Conservation (phyloP, 352 stramenopile species). For the Hyphochytrium catenoides region DNA sequence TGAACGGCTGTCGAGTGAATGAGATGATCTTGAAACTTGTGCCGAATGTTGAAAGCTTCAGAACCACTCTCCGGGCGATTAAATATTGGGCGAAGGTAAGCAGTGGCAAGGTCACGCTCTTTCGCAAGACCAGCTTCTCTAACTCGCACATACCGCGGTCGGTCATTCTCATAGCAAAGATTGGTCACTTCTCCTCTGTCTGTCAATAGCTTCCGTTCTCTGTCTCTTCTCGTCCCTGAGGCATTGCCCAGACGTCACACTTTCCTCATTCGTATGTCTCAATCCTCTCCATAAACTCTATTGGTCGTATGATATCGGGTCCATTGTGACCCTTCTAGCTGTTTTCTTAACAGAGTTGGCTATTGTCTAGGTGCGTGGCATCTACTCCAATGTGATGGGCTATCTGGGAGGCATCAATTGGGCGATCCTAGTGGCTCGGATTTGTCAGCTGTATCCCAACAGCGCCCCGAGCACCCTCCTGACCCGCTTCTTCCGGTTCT, state of each 20-base stretch:
- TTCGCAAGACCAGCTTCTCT: conserved; percentile 38
- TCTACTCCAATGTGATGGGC: conserved; percentile 97
- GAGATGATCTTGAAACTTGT: conserved; percentile 79
- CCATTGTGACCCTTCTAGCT: conserved; percentile 4
- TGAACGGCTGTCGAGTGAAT: conserved; percentile 80
- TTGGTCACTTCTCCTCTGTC: conserved; percentile 20
- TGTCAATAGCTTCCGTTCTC: conserved; percentile 16
- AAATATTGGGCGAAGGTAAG: conserved; percentile 65
- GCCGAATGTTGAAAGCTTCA: conserved; percentile 49
- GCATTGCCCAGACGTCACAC: conserved; percentile 4
- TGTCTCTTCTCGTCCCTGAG: conserved; percentile 37
- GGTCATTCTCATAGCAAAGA: conserved; percentile 43
- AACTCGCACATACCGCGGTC: conserved; percentile 45
- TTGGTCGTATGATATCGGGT: conserved; percentile 3
- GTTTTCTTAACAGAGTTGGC: not conserved
- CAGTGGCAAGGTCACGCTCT: conserved; percentile 17
- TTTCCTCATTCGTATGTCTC: not conserved
- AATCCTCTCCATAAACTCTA: conserved; percentile 2
- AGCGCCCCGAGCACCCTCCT: conserved; percentile 44
- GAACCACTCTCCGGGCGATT: conserved; percentile 63
- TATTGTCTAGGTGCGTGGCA: conserved; percentile 45
- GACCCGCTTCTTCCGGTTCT: conserved; percentile 83
- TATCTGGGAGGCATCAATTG: conserved; percentile 97
- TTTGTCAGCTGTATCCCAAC: conserved; percentile 75
- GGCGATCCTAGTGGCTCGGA: conserved; percentile 85